These are phyloP conservation scores for Chaetomium tenue DNA, from an alignment of 495 filamentous ascomycete species.

Conservation along the genomic window DNA sequence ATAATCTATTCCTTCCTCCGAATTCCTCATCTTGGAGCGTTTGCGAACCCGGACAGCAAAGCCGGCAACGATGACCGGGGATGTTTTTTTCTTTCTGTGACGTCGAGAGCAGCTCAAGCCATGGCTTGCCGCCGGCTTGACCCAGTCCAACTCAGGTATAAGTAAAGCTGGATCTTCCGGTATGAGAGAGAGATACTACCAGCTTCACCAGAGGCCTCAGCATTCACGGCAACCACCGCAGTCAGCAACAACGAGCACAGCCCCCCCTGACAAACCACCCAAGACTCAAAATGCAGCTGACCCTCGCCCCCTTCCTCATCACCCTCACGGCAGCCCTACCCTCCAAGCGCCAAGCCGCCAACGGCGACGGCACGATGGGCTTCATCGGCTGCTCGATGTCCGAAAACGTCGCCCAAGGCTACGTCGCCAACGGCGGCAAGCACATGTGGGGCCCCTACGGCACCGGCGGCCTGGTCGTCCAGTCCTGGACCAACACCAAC, in stretches of 20 bases:
- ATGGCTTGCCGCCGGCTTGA: too few species aligned
- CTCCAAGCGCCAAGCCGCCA: neutral
- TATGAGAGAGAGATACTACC: too few species aligned
- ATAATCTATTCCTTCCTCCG: too few species aligned
- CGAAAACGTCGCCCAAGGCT: constrained; percentile 37
- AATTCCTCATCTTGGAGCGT: too few species aligned
- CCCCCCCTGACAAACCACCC: neutral
- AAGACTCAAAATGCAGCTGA: neutral
- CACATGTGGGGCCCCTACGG: constrained; percentile 36
- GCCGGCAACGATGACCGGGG: too few species aligned
- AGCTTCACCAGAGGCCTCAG: too few species aligned
- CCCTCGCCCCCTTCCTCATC: neutral
- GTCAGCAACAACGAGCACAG: neutral
- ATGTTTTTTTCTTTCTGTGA: too few species aligned
- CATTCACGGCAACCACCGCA: too few species aligned
- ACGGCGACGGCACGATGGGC: constrained; percentile 27
- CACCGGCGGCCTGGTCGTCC: constrained; percentile 31
- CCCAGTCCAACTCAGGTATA: too few species aligned
- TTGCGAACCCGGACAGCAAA: too few species aligned
- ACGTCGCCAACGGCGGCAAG: constrained; percentile 28
- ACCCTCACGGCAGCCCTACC: neutral
- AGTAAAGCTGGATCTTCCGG: too few species aligned
- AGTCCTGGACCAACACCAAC: constrained; percentile 32
- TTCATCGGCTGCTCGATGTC: constrained; percentile 40
- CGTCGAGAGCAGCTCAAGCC: too few species aligned